These are phyloP conservation scores for Vigna reflexopilosa DNA, from an alignment of 306 rosid genomes.

Conservation along the genomic window DNA sequence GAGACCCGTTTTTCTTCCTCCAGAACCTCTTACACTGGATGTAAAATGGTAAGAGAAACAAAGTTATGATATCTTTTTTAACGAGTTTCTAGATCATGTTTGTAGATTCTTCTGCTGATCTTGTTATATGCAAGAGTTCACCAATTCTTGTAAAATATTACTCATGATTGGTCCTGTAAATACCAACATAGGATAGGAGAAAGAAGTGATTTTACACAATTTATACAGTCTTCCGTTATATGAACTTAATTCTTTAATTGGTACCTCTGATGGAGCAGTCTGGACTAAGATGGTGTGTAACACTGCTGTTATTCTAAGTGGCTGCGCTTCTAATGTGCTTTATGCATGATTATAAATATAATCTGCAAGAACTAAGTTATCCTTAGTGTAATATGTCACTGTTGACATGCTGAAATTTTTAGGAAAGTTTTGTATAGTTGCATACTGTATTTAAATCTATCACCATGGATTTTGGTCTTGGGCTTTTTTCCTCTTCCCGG, in stretches of 20 bases:
- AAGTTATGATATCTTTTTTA: conserved; percentile 39
- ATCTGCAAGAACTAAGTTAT: conserved; percentile 33
- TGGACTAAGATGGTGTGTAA: conserved; percentile 56
- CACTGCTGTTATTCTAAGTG: not conserved
- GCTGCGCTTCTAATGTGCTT: not conserved
- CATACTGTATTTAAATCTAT: not conserved
- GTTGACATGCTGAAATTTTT: conserved; percentile 30
- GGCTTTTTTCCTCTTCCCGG: too few species aligned
- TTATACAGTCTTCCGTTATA: conserved; percentile 3
- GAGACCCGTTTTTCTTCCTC: conserved; percentile 72
- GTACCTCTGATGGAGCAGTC: conserved; percentile 33
- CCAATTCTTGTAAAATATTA: conserved; percentile 44
- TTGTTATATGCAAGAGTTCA: conserved; percentile 39
- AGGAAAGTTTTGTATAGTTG: conserved; percentile 12
- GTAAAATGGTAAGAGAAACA: conserved; percentile 77
- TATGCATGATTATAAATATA: conserved; percentile 15
- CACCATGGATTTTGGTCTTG: too few species aligned
- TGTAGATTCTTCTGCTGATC: conserved; percentile 38
- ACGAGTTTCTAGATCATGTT: conserved; percentile 29
- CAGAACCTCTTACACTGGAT: conserved; percentile 87
- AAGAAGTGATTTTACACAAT: conserved; percentile 39
- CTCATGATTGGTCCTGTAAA: conserved; percentile 55
- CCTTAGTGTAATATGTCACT: not conserved
- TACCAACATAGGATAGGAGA: conserved; percentile 40
- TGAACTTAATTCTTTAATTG: conserved; percentile 53